A percentile compares a stretch with the other conserved stretches of the same genome.
These are phyloP conservation scores for Magnolia changhungtana DNA, from an alignment of 164 flowering plant species.

Conservation along the genomic window DNA sequence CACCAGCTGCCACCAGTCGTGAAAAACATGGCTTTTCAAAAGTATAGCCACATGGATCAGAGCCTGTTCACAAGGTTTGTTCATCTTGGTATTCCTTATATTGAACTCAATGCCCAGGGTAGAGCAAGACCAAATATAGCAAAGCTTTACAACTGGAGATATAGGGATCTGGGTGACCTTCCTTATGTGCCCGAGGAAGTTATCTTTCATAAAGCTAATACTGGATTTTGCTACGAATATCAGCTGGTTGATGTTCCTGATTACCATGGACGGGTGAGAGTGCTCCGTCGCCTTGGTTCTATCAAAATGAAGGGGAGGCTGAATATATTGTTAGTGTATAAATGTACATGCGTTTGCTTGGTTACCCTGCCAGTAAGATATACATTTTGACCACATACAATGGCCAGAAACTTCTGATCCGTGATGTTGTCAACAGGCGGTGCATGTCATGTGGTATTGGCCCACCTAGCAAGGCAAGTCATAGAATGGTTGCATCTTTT, in stretches of 20 bases:
- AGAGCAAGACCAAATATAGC: slow-evolving; percentile 96
- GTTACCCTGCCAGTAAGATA: slow-evolving; percentile 91
- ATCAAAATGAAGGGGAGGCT: slow-evolving; percentile 98
- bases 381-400: slow-evolving; percentile 96
- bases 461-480: slow-evolving; percentile 77
- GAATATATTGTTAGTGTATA: slow-evolving; percentile 82
- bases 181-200: slow-evolving; percentile 61
- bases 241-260: slow-evolving; percentile 95
- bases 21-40: slow-evolving; percentile 99
- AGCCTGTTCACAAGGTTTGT: slow-evolving; percentile 97
- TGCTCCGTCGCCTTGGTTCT: slow-evolving; percentile 99
- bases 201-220: slow-evolving; percentile 77
- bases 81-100: slow-evolving; percentile 89
- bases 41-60: slow-evolving; percentile 99
- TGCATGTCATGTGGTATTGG: slow-evolving; percentile 79
- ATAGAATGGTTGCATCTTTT: not conserved
- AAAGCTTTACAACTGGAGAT: slow-evolving; percentile 92
- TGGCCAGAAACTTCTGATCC: slow-evolving; percentile 95
- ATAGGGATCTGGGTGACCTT: slow-evolving; percentile 91
- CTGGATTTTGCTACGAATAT: slow-evolving; percentile 90
- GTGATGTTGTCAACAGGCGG: slow-evolving; percentile 83
- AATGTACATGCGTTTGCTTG: slow-evolving; percentile 88
- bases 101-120: slow-evolving; percentile 99
- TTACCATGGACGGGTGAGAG: slow-evolving; percentile 77
- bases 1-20: slow-evolving; percentile 99